Evolutionary conservation across 2,329 filamentous ascomycete species (phyloP).

Genomic region (Aschersonia sp.): DNA sequence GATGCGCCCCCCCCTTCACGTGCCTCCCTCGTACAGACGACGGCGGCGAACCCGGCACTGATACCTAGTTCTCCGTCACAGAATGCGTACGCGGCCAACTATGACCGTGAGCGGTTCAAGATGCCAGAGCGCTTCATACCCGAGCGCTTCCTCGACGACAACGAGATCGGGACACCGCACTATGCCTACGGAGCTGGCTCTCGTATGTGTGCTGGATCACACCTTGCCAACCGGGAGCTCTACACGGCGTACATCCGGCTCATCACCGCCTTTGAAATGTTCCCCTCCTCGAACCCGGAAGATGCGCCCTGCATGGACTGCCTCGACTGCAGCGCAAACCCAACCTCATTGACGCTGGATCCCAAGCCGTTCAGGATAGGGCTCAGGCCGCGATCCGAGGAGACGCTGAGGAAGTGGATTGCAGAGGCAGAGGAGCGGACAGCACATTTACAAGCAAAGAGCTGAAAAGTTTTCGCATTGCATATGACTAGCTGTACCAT

Average conservation of each 20-base stretch:
- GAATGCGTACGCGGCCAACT: slow-evolving; percentile 63
- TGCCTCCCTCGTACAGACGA: no score
- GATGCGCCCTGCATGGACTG: slow-evolving; percentile 40
- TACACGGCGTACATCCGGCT: slow-evolving; percentile 45
- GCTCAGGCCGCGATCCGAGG: slow-evolving; percentile 31
- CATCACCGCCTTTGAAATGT: slow-evolving; percentile 42
- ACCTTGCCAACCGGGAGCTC: slow-evolving; percentile 48
- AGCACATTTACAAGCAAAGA: slow-evolving; percentile 15
- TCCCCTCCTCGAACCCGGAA: slow-evolving; percentile 25
- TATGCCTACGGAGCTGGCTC: slow-evolving; percentile 48
- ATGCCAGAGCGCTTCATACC: slow-evolving; percentile 48
- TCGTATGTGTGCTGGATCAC: slow-evolving; percentile 48
- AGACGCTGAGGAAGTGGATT: slow-evolving; percentile 35
- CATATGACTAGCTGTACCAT: no score
- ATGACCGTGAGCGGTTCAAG: slow-evolving; percentile 55
- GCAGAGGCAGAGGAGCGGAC: slow-evolving; percentile 34
- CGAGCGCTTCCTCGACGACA: slow-evolving; percentile 50
- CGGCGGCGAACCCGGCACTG: no score
- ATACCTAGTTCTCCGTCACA: slow-evolving; percentile 9
- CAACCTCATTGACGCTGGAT: slow-evolving; percentile 44
- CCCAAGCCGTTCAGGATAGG: slow-evolving; percentile 49
- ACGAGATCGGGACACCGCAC: slow-evolving; percentile 41
- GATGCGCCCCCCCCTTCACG: no score
- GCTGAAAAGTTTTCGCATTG: no score
- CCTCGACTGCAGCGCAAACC: slow-evolving; percentile 39